A percentile compares a stretch with the other conserved stretches of the same genome.
Evolutionary conservation across 495 filamentous ascomycete genomes (phyloP).

Genomic region (Penicillium nucicola): DNA sequence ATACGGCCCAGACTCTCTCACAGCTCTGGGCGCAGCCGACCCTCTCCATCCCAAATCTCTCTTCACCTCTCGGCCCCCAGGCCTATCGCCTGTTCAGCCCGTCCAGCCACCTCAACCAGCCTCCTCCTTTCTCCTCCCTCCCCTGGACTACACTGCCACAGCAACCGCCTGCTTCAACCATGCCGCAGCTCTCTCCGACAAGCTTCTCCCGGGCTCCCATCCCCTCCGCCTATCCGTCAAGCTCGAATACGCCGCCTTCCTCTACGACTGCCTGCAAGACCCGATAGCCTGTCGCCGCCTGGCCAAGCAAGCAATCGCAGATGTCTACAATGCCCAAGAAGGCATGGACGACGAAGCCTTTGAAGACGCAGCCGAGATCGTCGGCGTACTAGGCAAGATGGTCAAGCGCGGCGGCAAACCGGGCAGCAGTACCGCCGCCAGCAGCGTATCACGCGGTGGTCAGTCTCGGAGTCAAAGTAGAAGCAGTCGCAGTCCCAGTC

Average conservation of each 20-base stretch:
- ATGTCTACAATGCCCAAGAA: constrained; percentile 87
- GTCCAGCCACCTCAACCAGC: constrained; percentile 49
- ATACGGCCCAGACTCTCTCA: constrained; percentile 19
- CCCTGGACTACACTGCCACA: constrained; percentile 76
- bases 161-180: constrained; percentile 79
- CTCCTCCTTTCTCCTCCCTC: constrained; percentile 68
- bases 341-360: constrained; percentile 91
- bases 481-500: constrained; percentile 29
- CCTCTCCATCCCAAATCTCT: constrained; percentile 3
- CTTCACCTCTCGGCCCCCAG: constrained; percentile 28
- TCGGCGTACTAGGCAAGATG: constrained; percentile 72
- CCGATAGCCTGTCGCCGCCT: constrained; percentile 65
- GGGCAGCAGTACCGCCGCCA: constrained; percentile 29
- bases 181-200: constrained; percentile 69
- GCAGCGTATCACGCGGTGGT: constrained; percentile 23
- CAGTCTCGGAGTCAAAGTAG: constrained; percentile 34
- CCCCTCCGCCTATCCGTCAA: constrained; percentile 88
- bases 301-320: constrained; percentile 78
- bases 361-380: constrained; percentile 71
- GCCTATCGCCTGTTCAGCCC: constrained; percentile 31
- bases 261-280: constrained; percentile 92
- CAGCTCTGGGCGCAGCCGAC: neutral
- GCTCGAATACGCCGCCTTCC: constrained; percentile 89
- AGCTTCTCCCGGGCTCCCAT: constrained; percentile 77
- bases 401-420: constrained; percentile 60